phyloP scores from a whole-genome alignment of 1,284 basidiomycete genomes.

The Fomitopsis betulina region DNA sequence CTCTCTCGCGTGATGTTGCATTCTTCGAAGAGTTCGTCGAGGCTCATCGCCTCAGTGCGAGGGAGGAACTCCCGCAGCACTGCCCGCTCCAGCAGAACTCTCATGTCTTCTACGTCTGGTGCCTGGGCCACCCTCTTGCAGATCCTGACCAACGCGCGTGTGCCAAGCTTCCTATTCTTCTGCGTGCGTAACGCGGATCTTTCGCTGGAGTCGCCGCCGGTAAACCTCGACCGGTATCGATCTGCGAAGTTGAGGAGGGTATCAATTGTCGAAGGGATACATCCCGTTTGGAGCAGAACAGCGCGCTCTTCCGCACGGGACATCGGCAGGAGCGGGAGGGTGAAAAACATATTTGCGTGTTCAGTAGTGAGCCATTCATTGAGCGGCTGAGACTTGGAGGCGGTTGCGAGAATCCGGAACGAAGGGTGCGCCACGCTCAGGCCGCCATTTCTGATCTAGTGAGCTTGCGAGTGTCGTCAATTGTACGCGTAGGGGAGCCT shows the following conservation, averaged over 20 bases:
- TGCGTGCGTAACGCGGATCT: slow-evolving; percentile 21
- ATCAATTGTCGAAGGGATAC: slow-evolving; percentile 13
- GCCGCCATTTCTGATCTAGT: slow-evolving; percentile 22
- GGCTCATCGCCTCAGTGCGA: slow-evolving; percentile 48
- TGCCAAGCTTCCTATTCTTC: slow-evolving; percentile 60
- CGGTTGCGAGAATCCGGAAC: slow-evolving; percentile 57
- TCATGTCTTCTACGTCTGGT: slow-evolving; percentile 38
- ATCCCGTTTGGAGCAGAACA: slow-evolving; percentile 22
- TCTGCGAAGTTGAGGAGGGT: slow-evolving; percentile 40
- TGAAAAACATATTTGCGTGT: slow-evolving; percentile 66
- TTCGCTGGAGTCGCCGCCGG: slow-evolving; percentile 39
- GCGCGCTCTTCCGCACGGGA: slow-evolving; percentile 36
- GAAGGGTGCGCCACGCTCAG: slow-evolving; percentile 50
- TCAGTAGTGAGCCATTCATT: slow-evolving; percentile 64
- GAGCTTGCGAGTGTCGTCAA: background rate
- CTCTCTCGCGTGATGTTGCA: slow-evolving; percentile 38
- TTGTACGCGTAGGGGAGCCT: background rate
- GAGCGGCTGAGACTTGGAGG: slow-evolving; percentile 55
- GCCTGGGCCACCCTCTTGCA: slow-evolving; percentile 42
- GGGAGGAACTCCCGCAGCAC: slow-evolving; percentile 61
- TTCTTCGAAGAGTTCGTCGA: slow-evolving; percentile 49
- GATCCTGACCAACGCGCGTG: slow-evolving; percentile 53
- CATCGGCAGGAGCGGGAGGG: slow-evolving; percentile 58
- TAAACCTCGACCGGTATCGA: slow-evolving; percentile 50
- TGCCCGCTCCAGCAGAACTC: slow-evolving; percentile 41